Percentiles rank a stretch among this genome's conserved stretches.
Evolutionary conservation across 495 filamentous ascomycete species (phyloP).

Genomic region (Penicillium robsamsonii): DNA sequence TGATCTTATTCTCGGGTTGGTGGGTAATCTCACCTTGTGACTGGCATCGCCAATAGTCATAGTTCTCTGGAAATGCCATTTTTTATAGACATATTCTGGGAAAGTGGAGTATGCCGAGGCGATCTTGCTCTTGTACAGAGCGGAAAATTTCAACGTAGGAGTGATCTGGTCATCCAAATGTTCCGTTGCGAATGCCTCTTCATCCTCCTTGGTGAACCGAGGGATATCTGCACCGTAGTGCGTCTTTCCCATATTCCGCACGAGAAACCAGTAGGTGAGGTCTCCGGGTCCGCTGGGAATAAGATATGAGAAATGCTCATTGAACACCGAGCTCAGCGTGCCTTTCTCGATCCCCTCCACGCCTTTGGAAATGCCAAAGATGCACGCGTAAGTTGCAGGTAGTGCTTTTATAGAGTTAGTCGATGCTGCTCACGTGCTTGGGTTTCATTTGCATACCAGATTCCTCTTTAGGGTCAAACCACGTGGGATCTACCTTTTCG

Average conservation of each 20-base stretch:
- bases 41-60: conserved; percentile 29
- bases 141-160: conserved; percentile 24
- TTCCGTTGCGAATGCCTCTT: conserved; percentile 18
- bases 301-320: conserved; percentile 25
- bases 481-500: conserved; percentile 19
- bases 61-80: conserved; percentile 24
- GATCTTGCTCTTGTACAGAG: conserved; percentile 16
- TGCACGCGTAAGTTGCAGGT: conserved; percentile 24
- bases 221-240: conserved; percentile 28
- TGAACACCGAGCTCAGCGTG: conserved; percentile 13
- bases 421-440: background rate
- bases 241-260: conserved; percentile 25
- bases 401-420: conserved; percentile 18
- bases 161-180: conserved; percentile 30
- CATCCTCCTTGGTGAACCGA: conserved; percentile 37
- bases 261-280: conserved; percentile 25
- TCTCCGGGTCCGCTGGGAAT: conserved; percentile 23
- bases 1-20: background rate
- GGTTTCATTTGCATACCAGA: conserved; percentile 9
- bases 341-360: conserved; percentile 17
- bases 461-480: conserved; percentile 22
- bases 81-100: conserved; percentile 26
- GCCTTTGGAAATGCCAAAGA: conserved; percentile 26
- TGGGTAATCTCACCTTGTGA: conserved; percentile 22
- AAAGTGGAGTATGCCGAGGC: conserved; percentile 17